These are phyloP conservation scores for Ceratobasidium sp. DNA, from an alignment of 1,284 basidiomycete species.

Conservation along the genomic window DNA sequence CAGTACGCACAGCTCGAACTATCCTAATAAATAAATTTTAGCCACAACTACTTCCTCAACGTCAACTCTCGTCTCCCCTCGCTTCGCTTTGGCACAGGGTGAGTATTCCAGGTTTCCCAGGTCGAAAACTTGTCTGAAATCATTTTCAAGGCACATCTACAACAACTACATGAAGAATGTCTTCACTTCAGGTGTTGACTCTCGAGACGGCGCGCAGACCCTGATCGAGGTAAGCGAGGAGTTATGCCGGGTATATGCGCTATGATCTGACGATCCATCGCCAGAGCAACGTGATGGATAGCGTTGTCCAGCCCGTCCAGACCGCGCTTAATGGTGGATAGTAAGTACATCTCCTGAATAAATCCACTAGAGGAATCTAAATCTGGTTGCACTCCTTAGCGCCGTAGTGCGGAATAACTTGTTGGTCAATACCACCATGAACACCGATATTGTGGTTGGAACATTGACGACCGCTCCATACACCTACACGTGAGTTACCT, in stretches of 20 bases:
- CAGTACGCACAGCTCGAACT: constrained; percentile 12
- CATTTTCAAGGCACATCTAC: constrained; percentile 50
- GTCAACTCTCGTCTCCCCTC: constrained; percentile 55
- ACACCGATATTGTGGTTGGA: constrained; percentile 49
- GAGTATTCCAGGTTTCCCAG: background rate
- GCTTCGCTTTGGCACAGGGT: constrained; percentile 54
- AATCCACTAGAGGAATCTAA: background rate
- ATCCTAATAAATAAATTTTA: background rate
- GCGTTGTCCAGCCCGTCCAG: constrained; percentile 51
- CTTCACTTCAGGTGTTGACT: constrained; percentile 50
- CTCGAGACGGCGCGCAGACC: constrained; percentile 53
- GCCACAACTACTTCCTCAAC: constrained; percentile 43
- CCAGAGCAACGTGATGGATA: constrained; percentile 51
- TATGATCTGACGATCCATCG: background rate
- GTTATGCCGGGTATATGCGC: background rate
- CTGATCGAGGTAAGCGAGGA: constrained; percentile 50
- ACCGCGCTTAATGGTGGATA: constrained; percentile 49
- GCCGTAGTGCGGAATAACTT: constrained; percentile 52
- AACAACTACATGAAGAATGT: constrained; percentile 53
- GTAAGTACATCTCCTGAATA: constrained; percentile 8
- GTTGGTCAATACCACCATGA: constrained; percentile 51
- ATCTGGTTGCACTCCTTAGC: constrained; percentile 26
- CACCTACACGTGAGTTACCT: constrained; percentile 35
- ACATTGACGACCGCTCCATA: constrained; percentile 51
- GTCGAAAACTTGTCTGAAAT: background rate